Base-by-base conservation (phyloP, 192 early-diverging fungal genomes). In the Funneliformis mosseae region DNA sequence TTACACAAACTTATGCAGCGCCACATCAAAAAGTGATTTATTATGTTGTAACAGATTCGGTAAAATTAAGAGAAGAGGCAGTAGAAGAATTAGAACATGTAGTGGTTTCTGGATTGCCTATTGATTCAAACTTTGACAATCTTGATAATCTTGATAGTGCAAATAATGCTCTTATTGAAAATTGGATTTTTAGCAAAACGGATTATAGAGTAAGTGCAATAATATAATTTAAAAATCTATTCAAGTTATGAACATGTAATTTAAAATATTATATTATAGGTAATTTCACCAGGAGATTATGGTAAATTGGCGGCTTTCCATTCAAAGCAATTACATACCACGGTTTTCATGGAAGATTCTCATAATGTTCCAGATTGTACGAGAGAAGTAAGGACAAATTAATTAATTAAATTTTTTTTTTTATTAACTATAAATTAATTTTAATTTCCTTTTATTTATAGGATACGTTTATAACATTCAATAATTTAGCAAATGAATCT, bases 221-320 rank as follows among this genome's bases (percentile, higher is more conserved):
- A 23, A 39, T 12, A 59, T 59, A 59, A 59, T 59, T 59, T 16
- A 59, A n/a, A n/a, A n/a, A n/a, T n/a, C n/a, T n/a, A n/a, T n/a
- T n/a, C n/a, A 59, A 33, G 33, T 3, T 33, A 33, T 0, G 33
- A 25, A 64, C 10, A 28, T 64, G 10, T 64, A 28, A 27, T 11
- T 25, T 10, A 28, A 64, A 63, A 25, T 3, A 10, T 38, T 71
- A 3, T 41, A 18, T 14, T 72, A 23, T 41, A 72, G 70, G 23
- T 72, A n/a, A 72, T 72, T 39, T 72, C 70, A 42, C 41, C 27
- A 45, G 39, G 70, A 68, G 82, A 83, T 10, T 85, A 83, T 60
- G 86, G 86, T 16, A 87, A 87, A 76, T 69, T 87, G 59, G 84
- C 86, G 12, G 83, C 86, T 1, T 85, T 83, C 78, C 82, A 85